These are phyloP conservation scores for Leccinum incarnatum DNA, from an alignment of 768 basidiomycete genomes.

Conservation along the genomic window DNA sequence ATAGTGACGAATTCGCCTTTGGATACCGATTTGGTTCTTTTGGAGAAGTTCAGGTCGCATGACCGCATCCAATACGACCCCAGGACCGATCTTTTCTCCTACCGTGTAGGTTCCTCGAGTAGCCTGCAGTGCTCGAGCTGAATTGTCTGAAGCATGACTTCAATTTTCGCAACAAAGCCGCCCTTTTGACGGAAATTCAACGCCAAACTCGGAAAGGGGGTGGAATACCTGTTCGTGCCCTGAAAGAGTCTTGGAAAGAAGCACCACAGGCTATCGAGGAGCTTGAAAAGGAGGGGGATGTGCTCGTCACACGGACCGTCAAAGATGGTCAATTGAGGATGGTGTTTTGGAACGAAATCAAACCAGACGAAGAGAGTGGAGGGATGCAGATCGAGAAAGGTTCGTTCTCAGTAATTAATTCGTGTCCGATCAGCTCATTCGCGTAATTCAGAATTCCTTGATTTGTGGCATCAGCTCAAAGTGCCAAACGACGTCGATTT, in stretches of 20 bases:
- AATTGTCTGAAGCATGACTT: constrained; percentile 66
- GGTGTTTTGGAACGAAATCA: constrained; percentile 91
- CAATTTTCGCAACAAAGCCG: constrained; percentile 79
- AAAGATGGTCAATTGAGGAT: constrained; percentile 82
- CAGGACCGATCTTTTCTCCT: constrained; percentile 83
- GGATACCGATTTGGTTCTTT: constrained; percentile 63
- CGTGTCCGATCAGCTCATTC: constrained; percentile 4
- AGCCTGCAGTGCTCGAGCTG: not conserved
- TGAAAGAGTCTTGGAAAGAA: constrained; percentile 92
- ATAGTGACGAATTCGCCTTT: constrained; percentile 77
- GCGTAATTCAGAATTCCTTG: constrained; percentile 65
- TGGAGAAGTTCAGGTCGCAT: constrained; percentile 81
- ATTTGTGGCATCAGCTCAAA: constrained; percentile 82
- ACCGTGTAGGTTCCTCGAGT: constrained; percentile 55
- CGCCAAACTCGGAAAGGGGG: constrained; percentile 80
- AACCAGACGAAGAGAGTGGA: constrained; percentile 68
- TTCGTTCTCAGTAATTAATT: constrained; percentile 27
- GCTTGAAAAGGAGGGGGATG: constrained; percentile 85
- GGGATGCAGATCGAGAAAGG: constrained; percentile 80
- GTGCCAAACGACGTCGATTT: constrained; percentile 87
- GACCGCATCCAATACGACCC: constrained; percentile 78
- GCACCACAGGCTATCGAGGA: constrained; percentile 82
- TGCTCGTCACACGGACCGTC: constrained; percentile 79
- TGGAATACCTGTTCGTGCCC: constrained; percentile 75
- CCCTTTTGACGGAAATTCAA: constrained; percentile 82